Conservation (phyloP, 1,139 yeast genomes). For the Sugiyamaella grinbergsii region DNA sequence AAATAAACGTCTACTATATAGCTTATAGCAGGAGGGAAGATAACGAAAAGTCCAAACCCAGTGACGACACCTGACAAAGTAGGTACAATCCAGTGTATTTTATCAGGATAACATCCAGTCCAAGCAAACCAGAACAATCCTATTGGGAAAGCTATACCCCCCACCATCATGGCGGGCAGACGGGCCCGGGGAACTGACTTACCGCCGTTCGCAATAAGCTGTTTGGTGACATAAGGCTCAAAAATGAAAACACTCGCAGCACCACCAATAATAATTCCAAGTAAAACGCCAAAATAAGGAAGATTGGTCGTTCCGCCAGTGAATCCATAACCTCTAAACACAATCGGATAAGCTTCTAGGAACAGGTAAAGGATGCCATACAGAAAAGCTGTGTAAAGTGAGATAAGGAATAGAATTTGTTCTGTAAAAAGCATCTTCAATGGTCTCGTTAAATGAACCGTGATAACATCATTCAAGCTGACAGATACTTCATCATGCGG, state of each 20-base stretch:
- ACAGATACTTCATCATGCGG: conserved; percentile 74
- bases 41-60: conserved; percentile 72
- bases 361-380: conserved; percentile 80
- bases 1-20: conserved; percentile 78
- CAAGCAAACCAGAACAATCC: conserved; percentile 84
- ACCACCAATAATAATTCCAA: conserved; percentile 47
- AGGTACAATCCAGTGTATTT: conserved; percentile 81
- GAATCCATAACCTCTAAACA: conserved; percentile 64
- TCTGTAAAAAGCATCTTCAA: conserved; percentile 66
- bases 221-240: conserved; percentile 42
- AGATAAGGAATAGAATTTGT: conserved; percentile 68
- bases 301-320: conserved; percentile 56
- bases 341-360: conserved; percentile 76
- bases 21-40: conserved; percentile 73
- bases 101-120: conserved; percentile 70
- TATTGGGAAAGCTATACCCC: conserved; percentile 65
- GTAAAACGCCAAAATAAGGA: conserved; percentile 47
- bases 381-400: conserved; percentile 78
- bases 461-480: conserved; percentile 61
- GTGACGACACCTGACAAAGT: conserved; percentile 67
- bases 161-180: conserved; percentile 68
- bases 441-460: conserved; percentile 73
- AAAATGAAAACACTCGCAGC: conserved; percentile 14
- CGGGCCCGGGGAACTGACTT: conserved; percentile 78
- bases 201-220: conserved; percentile 53